A percentile compares a stretch with the other conserved stretches of the same genome.
Evolutionary conservation across 2,329 filamentous ascomycete genomes (phyloP).

Genomic region (Pyricularia sp.): DNA sequence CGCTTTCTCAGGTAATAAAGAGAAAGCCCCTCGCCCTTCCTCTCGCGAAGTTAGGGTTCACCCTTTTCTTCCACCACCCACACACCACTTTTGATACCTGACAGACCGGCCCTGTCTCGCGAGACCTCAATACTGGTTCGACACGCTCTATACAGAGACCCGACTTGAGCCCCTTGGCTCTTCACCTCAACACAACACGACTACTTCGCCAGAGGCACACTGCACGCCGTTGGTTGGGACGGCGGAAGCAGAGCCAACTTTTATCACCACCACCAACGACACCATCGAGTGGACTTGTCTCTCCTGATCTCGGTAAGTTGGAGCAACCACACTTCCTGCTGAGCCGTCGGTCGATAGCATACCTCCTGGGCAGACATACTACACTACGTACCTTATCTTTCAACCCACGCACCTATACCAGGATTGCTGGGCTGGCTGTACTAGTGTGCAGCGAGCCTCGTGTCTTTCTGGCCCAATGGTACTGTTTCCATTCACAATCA

Average conservation of each 20-base stretch:
- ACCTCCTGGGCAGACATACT: background rate
- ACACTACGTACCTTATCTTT: background rate
- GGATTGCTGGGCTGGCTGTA: background rate
- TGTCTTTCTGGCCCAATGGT: background rate
- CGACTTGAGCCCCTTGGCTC: background rate
- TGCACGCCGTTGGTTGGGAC: conserved; percentile 1
- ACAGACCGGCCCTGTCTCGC: background rate
- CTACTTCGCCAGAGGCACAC: background rate
- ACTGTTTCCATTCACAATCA: background rate
- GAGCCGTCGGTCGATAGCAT: background rate
- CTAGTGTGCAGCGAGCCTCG: background rate
- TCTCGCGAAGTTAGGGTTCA: background rate
- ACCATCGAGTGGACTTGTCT: background rate
- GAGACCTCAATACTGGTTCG: background rate
- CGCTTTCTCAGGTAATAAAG: background rate
- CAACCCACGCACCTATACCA: background rate
- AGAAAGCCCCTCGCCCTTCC: background rate
- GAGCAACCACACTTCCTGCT: background rate
- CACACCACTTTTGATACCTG: background rate
- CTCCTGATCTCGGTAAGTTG: background rate
- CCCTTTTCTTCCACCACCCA: background rate
- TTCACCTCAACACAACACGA: background rate
- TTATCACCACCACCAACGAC: background rate
- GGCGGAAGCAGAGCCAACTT: background rate
- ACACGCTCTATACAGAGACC: background rate